These are phyloP conservation scores for Cyanidioschyzon merolae DNA, from an alignment of 23 red algal species.

Conservation along the genomic window DNA sequence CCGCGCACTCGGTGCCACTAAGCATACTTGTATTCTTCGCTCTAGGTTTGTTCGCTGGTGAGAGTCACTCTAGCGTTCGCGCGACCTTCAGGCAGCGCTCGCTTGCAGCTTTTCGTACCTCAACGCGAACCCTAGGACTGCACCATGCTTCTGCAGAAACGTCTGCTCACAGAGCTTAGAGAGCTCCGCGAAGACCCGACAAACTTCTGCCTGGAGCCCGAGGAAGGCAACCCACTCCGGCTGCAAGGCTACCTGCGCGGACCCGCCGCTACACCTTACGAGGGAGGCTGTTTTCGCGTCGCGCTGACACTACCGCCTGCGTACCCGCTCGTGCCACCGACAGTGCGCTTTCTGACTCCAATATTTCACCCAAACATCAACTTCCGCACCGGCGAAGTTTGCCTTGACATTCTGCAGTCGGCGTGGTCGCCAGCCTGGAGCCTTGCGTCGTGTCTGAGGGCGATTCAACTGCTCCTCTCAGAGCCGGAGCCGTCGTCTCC, in stretches of 20 bases:
- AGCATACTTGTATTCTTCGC: neutral
- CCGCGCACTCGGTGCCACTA: neutral
- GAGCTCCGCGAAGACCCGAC: neutral
- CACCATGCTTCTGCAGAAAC: neutral
- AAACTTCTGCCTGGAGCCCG: conserved; percentile 52
- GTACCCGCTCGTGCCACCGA: conserved; percentile 75
- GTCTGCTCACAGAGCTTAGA: neutral
- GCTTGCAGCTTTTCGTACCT: neutral
- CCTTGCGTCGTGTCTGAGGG: conserved; percentile 71
- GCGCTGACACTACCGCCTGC: conserved; percentile 58
- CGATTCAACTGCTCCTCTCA: conserved; percentile 75
- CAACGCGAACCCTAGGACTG: neutral
- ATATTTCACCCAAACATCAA: conserved; percentile 99
- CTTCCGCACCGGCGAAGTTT: conserved; percentile 90
- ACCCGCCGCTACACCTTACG: conserved; percentile 78
- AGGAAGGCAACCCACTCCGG: conserved; percentile 50
- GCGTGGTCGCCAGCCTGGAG: conserved; percentile 97
- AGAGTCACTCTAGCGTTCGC: neutral
- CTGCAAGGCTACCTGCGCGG: conserved; percentile 62
- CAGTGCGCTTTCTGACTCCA: conserved; percentile 62
- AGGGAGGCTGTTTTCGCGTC: conserved; percentile 52
- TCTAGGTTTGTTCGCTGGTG: neutral
- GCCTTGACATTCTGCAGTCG: conserved; percentile 87
- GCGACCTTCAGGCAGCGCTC: neutral
- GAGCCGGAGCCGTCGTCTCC: conserved; percentile 83